Conservation (phyloP, 192 early-diverging fungal genomes). For the Gonapodya sp. region DNA sequence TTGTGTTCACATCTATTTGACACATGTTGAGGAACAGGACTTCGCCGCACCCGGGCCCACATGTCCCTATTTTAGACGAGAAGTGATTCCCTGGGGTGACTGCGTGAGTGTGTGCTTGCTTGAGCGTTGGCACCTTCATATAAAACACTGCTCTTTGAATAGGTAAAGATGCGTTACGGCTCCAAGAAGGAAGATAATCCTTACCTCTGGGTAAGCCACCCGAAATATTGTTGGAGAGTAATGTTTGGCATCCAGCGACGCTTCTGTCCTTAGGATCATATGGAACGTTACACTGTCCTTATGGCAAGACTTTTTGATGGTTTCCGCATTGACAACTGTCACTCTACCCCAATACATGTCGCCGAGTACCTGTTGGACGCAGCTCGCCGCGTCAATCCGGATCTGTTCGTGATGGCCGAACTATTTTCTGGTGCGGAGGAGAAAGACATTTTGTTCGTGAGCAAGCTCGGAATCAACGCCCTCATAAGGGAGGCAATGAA, state of each 20-base stretch:
- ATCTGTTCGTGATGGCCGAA: slow-evolving; percentile 96
- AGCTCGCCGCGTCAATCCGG: slow-evolving; percentile 70
- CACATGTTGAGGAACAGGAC: slow-evolving; percentile 66
- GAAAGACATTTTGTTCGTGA: slow-evolving; percentile 86
- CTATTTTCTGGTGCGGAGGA: slow-evolving; percentile 96
- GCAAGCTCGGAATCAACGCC: slow-evolving; percentile 87
- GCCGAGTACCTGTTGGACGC: slow-evolving; percentile 85
- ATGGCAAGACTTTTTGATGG: slow-evolving; percentile 88
- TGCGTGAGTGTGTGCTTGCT: slow-evolving; percentile 39
- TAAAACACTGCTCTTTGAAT: background rate
- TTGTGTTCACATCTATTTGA: slow-evolving; percentile 48
- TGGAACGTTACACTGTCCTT: slow-evolving; percentile 75
- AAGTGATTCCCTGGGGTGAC: slow-evolving; percentile 98
- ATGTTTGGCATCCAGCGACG: too few species aligned
- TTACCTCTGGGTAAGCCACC: slow-evolving; percentile 94
- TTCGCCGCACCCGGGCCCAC: slow-evolving; percentile 79
- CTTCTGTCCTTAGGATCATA: slow-evolving; percentile 41
- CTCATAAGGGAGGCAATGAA: slow-evolving; percentile 98
- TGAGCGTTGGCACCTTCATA: background rate
- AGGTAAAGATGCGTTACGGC: slow-evolving; percentile 89
- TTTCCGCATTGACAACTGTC: slow-evolving; percentile 98
- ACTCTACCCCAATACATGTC: slow-evolving; percentile 93
- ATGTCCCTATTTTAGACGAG: slow-evolving; percentile 79
- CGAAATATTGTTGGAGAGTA: background rate
- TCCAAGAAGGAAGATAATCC: slow-evolving; percentile 62